Conservation (phyloP, 768 basidiomycete species). For the Tulasnella sp. region DNA sequence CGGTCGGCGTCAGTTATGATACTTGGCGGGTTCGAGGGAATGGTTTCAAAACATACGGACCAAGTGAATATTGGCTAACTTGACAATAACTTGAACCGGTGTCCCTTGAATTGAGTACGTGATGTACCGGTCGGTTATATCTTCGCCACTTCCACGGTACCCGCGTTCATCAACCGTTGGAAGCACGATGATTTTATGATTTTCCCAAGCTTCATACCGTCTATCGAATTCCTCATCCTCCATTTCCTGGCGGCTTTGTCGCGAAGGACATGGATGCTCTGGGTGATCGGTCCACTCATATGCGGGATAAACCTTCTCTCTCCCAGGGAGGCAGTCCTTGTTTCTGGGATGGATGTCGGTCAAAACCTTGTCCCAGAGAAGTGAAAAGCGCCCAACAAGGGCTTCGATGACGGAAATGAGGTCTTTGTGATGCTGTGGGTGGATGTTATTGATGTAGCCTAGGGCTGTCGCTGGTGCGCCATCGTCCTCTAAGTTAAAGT, state of each 20-base stretch:
- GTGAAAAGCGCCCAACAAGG: background rate
- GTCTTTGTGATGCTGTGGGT: background rate
- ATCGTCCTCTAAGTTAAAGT: background rate
- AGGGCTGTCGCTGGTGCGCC: background rate
- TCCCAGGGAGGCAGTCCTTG: background rate
- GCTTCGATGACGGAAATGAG: background rate
- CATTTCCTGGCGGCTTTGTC: background rate
- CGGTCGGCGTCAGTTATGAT: background rate
- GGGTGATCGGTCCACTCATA: background rate
- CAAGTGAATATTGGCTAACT: conserved; percentile 36
- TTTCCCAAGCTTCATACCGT: background rate
- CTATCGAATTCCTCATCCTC: background rate
- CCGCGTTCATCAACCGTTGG: background rate
- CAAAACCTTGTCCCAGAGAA: conserved; percentile 4
- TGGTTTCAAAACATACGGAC: conserved; percentile 30
- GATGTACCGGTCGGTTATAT: background rate
- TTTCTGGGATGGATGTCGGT: background rate
- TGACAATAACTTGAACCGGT: conserved; percentile 36
- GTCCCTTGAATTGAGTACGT: conserved; percentile 31
- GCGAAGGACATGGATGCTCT: background rate
- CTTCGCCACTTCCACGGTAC: background rate
- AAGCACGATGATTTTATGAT: background rate
- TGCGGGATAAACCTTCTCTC: background rate
- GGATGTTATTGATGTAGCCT: conserved; percentile 16
- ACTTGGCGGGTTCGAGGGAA: background rate